Evolutionary conservation across 2,329 filamentous ascomycete species (phyloP), one percentile per base, ranked within the genome.

Genomic region (Botryotinia convoluta): DNA sequence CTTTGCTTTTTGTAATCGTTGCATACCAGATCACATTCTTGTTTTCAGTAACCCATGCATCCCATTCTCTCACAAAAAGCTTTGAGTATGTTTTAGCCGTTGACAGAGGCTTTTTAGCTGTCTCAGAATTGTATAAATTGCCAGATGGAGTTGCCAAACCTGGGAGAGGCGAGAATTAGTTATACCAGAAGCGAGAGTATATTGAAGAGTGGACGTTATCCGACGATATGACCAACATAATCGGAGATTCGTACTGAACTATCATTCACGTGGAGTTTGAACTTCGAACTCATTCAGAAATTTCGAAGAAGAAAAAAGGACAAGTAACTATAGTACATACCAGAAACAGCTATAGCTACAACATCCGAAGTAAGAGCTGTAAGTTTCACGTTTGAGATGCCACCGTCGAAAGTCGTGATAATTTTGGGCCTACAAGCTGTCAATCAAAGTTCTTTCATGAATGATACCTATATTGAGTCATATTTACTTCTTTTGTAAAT

Each of bases 1-100:
- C 69, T 26, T 71, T 48, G n/a, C 48, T 35, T 69, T 80, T 82
- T 71, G 79, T 84, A 65, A 96, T 81, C 8, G 87, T 87, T 45
- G 90, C 90, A 44, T 93, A 92, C 86, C 91, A 96, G 42, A 97
- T 86, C 3, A 91, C 87, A 78, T 90, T 91, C 75, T 87, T 89
- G 78, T 93, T 90, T 63, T 90, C 87, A 0, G 87, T 89, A 39
- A 90, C 85, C 83, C 91, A 97, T n/a, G 87, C 82, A 80, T 97
- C 93, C 93, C 93, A 97, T 79, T 97, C 93, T 22, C 93, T 88
- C 42, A 93, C 92, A 79, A 93, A 96, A 39, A 95, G 87, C 65
- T 87, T 89, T 32, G 89, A 89, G 81, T 96, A 96, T 35, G 94
- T 87, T 78, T 88, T 90, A 42, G 89, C 93, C 5, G 89, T 88